Conservation (phyloP, 1,284 basidiomycete species). For the Laetiporus sulphureus region DNA sequence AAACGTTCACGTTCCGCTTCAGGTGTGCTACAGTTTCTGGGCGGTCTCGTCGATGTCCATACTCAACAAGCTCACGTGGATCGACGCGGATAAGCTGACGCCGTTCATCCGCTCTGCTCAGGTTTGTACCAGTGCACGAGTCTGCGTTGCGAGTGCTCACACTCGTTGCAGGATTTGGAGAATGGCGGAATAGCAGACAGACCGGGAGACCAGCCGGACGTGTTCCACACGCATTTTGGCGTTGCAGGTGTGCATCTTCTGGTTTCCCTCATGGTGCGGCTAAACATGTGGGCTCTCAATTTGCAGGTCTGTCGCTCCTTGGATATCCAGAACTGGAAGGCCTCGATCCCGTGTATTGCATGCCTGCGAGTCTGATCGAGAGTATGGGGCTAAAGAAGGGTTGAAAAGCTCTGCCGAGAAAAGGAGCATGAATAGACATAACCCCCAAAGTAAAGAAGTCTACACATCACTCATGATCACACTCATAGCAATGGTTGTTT, state of each 20-base stretch:
- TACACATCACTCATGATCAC: no score
- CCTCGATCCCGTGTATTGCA: slow-evolving; percentile 94
- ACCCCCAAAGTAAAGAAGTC: no score
- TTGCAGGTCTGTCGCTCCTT: slow-evolving; percentile 75
- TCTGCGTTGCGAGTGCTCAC: slow-evolving; percentile 2
- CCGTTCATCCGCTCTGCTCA: slow-evolving; percentile 87
- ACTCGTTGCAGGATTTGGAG: slow-evolving; percentile 67
- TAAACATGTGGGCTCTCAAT: not conserved
- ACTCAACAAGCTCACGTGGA: slow-evolving; percentile 82
- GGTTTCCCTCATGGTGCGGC: not conserved
- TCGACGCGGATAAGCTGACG: slow-evolving; percentile 78
- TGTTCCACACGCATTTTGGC: slow-evolving; percentile 95
- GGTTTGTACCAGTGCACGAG: slow-evolving; percentile 34
- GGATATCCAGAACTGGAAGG: slow-evolving; percentile 82
- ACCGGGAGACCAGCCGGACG: slow-evolving; percentile 90
- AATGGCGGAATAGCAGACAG: slow-evolving; percentile 92
- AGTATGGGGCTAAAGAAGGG: slow-evolving; percentile 58
- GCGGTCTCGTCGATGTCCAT: slow-evolving; percentile 88
- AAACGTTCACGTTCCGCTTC: slow-evolving; percentile 2
- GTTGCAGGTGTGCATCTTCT: slow-evolving; percentile 62
- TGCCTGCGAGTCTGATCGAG: slow-evolving; percentile 80
- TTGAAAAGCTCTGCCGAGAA: slow-evolving; percentile 53
- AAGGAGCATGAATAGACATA: slow-evolving; percentile 1
- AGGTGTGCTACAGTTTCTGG: slow-evolving; percentile 99
- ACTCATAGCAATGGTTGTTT: no score